Conservation (phyloP, 441 rosid species). For the Gossypium trilobum region DNA sequence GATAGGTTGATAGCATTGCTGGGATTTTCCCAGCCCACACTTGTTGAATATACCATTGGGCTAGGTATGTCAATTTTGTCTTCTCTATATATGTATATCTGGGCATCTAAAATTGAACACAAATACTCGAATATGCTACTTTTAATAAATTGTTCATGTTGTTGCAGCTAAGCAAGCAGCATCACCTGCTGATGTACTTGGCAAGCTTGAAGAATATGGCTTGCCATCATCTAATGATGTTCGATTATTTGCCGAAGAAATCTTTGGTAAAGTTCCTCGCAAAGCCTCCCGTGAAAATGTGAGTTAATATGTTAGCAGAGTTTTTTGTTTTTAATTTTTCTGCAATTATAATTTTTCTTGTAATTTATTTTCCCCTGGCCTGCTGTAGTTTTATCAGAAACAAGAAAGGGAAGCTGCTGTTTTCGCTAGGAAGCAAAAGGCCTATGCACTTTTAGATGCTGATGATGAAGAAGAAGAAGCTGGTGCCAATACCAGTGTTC, state of each 20-base stretch:
- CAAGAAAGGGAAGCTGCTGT: constrained; percentile 82
- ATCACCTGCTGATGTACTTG: constrained; percentile 50
- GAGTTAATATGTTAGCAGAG: constrained; percentile 26
- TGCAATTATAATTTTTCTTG: not conserved
- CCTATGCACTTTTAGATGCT: constrained; percentile 63
- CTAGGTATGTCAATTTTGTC: constrained; percentile 34
- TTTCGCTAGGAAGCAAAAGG: constrained; percentile 60
- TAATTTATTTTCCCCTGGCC: constrained; percentile 4
- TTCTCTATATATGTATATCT: not conserved
- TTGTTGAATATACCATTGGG: constrained; percentile 65
- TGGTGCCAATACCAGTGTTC: constrained; percentile 18
- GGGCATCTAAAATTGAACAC: not conserved
- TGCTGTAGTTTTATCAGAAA: constrained; percentile 55
- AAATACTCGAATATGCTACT: not conserved
- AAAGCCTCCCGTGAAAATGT: constrained; percentile 50
- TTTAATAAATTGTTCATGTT: constrained; percentile 3
- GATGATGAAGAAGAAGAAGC: constrained; percentile 40
- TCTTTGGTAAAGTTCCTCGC: constrained; percentile 63
- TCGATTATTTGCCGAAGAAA: constrained; percentile 56
- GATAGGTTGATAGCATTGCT: constrained; percentile 64
- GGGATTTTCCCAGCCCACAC: constrained; percentile 60
- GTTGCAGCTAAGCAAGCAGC: constrained; percentile 60
- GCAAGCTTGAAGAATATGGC: constrained; percentile 49
- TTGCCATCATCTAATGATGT: constrained; percentile 55
- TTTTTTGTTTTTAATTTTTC: not conserved